Evolutionary conservation across 371 early-diverging fungal species (phyloP).

Genomic region (Mucor irregularis): DNA sequence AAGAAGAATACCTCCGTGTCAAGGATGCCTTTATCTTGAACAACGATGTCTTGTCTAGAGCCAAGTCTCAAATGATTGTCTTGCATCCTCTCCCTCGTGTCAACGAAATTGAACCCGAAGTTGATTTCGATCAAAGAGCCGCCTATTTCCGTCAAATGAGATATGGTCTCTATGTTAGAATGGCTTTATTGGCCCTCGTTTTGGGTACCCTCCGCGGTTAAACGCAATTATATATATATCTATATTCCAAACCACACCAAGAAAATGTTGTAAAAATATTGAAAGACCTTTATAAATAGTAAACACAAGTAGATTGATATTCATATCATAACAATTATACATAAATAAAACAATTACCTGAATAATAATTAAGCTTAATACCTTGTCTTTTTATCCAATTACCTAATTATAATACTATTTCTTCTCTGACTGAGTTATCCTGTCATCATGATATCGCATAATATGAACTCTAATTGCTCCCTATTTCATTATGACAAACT

Average conservation of each 20-base stretch:
- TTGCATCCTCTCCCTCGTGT: conserved; percentile 98
- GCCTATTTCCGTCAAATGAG: conserved; percentile 98
- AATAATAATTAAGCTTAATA: no score
- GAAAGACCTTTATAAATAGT: not conserved
- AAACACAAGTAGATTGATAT: no score
- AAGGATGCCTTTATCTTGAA: conserved; percentile 83
- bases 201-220: conserved; percentile 49
- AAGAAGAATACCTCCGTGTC: conserved; percentile 81
- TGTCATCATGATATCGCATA: no score
- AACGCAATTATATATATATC: no score
- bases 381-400: no score
- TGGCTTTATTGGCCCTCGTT: conserved; percentile 93
- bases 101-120: conserved; percentile 93
- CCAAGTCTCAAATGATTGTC: conserved; percentile 95
- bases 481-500: no score
- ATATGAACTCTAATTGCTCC: no score
- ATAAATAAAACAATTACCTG: no score
- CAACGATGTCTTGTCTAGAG: conserved; percentile 78
- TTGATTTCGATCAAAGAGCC: conserved; percentile 95
- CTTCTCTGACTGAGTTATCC: no score
- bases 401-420: no score
- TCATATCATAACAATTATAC: no score
- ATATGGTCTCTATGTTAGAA: conserved; percentile 95
- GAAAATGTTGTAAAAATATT: not conserved
- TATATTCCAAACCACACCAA: not conserved